Base-by-base conservation (phyloP, 805 yeast genomes). In the Sugiyamaella chiloensis region DNA sequence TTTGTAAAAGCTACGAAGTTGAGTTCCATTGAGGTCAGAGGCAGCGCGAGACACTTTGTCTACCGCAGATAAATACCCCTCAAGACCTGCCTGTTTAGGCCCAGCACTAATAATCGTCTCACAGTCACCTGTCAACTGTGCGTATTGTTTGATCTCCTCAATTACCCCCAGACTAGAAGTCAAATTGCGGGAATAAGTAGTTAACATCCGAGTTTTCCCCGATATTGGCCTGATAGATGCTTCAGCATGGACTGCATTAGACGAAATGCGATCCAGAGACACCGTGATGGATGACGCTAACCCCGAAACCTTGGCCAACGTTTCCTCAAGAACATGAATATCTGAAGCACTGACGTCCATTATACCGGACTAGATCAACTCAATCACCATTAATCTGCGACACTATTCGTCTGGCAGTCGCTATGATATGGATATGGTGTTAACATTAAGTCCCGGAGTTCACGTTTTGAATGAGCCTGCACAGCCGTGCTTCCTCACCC, bases 311-410 rank as follows among this genome's bases (percentile, higher is more conserved):
- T 79, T 75, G 42, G 72, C 65, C 27, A 90, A 71, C 46, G 85
- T 82, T 59, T 85, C 93, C 44, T 87, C 85, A 26, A 89, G 73
- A 3, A 89, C 89, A 1, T 87, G 82, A 27, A 87, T 81, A 56
- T 88, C 96, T 5, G 21, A 16, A 12, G 37, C 37, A 7, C 37
- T 34, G 21, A 34, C 37, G 11, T 34, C 37, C 37, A 34, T 34
- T 21, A 11, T n/a, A 17, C 14, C 36, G 36, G 9, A 26, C 11
- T 26, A 8, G n/a, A n/a, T n/a, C n/a, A n/a, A n/a, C n/a, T n/a
- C n/a, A n/a, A n/a, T n/a, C n/a, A n/a, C n/a, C n/a, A n/a, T n/a
- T n/a, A n/a, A n/a, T n/a, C n/a, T n/a, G n/a, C n/a, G n/a, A n/a
- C n/a, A n/a, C n/a, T n/a, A n/a, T n/a, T n/a, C n/a, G n/a, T n/a